These are phyloP conservation scores for Ceratocystis papillata DNA, from an alignment of 2,329 filamentous ascomycete genomes.

Conservation along the genomic window DNA sequence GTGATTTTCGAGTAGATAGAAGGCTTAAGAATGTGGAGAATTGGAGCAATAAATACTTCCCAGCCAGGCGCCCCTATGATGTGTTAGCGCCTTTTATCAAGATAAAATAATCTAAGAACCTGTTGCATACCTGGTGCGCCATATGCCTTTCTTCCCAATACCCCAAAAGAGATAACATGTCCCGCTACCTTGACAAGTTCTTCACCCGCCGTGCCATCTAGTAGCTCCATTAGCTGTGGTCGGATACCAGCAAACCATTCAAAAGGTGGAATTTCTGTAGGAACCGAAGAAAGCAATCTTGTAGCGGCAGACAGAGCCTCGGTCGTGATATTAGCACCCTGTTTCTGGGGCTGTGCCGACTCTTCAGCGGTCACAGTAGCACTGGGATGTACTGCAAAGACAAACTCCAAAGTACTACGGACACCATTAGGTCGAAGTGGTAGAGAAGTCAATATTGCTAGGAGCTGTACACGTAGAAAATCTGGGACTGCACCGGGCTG, in stretches of 20 bases:
- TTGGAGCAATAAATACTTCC: conserved; percentile 49
- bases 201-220: conserved; percentile 49
- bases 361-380: conserved; percentile 35
- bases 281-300: conserved; percentile 50
- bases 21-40: conserved; percentile 44
- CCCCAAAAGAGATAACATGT: conserved; percentile 55
- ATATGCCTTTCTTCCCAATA: conserved; percentile 51
- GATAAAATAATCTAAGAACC: neutral
- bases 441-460: conserved; percentile 47
- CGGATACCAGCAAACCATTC: conserved; percentile 51
- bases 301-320: conserved; percentile 56
- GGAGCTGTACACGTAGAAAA: conserved; percentile 50
- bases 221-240: conserved; percentile 48
- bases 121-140: conserved; percentile 47
- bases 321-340: conserved; percentile 54
- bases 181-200: conserved; percentile 50
- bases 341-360: conserved; percentile 39
- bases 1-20: conserved; percentile 27
- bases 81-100: neutral
- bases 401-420: conserved; percentile 57
- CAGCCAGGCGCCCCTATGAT: conserved; percentile 46
- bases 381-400: conserved; percentile 57
- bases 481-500: conserved; percentile 48
- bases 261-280: conserved; percentile 42
- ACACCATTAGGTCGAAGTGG: conserved; percentile 55